A percentile compares a stretch with the other conserved stretches of the same genome.
These are phyloP conservation scores for Arachis monticola DNA, from an alignment of 331 rosid species.

Conservation along the genomic window DNA sequence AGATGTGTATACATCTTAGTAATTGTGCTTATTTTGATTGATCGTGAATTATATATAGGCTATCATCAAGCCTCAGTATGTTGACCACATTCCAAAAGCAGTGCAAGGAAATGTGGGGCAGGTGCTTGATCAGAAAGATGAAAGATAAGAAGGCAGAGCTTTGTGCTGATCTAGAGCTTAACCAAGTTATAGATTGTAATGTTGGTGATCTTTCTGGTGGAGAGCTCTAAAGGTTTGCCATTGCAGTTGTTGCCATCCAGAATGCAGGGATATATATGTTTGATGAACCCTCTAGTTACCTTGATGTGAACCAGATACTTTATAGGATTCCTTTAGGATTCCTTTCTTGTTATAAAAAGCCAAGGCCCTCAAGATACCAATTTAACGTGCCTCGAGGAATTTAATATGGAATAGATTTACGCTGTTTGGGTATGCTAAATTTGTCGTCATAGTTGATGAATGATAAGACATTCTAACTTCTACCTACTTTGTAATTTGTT, in stretches of 20 bases:
- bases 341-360: too few species aligned
- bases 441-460: too few species aligned
- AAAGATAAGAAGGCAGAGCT: too few species aligned
- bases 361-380: too few species aligned
- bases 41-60: constrained; percentile 51
- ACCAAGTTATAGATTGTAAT: constrained; percentile 90
- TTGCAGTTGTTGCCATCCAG: constrained; percentile 93
- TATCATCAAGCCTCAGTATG: constrained; percentile 98
- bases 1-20: not conserved
- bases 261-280: constrained; percentile 94
- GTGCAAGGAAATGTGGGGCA: too few species aligned
- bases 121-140: too few species aligned
- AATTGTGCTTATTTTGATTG: constrained; percentile 7
- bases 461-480: too few species aligned
- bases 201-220: constrained; percentile 95
- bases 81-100: constrained; percentile 49
- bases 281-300: constrained; percentile 95
- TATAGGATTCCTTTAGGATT: not conserved
- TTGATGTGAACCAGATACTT: constrained; percentile 88
- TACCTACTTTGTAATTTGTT: too few species aligned
- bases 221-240: constrained; percentile 95
- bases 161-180: constrained; percentile 68
- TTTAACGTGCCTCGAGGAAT: too few species aligned
- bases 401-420: too few species aligned
- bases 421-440: too few species aligned